Evolutionary conservation across 805 yeast genomes (phyloP), one percentile per base, ranked within the genome.

Genomic region (Zygoascus bituminiphila): DNA sequence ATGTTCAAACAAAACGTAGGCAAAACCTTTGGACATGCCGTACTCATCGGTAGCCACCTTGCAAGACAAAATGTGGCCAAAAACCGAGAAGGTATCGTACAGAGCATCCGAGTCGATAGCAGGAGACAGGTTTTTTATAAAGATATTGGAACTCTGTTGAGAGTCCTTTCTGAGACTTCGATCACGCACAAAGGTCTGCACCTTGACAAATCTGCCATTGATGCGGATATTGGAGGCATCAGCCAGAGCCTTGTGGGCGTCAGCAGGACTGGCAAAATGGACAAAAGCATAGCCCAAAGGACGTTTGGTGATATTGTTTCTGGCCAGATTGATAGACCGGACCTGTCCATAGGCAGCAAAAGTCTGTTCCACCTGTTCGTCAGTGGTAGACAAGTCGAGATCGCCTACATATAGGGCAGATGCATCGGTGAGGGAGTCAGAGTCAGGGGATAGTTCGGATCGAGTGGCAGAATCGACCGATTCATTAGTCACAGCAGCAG

Each of bases 111-210:
- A 68, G 61, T 71, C 75, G 55, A 74, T 73, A 58, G 74, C 73
- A 41, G 77, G 77, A 63, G 74, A 77, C 62, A 74, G 71, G 69
- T 74, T 74, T 64, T 74, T 74, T 62, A 74, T 73, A 66, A 71
- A 74, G 50, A 74, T 67, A 65, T 73, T 43, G 21, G 14, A n/a
- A 3, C 15, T 12, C 22, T 36, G 38, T 20, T 43, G 42, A 67
- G 91, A 93, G 65, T 81, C 81, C 75, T 80, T 84, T 77, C 94
- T 79, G 63, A 78, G 67, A 51, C 89, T 76, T 54, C 94, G 94
- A 66, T 87, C 94, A 76, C 93, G 81, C 74, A 86, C 93, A 59
- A 93, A 85, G 89, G 93, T 84, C 93, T 84, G 84, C 71, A 87
- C 85, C 73, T 95, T 80, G 69, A 93, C 82, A 60, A 91, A 85